A percentile compares a stretch with the other conserved stretches of the same genome.
These are phyloP conservation scores for Yamadazyma triangularis DNA, from an alignment of 1,139 yeast genomes.

Conservation along the genomic window DNA sequence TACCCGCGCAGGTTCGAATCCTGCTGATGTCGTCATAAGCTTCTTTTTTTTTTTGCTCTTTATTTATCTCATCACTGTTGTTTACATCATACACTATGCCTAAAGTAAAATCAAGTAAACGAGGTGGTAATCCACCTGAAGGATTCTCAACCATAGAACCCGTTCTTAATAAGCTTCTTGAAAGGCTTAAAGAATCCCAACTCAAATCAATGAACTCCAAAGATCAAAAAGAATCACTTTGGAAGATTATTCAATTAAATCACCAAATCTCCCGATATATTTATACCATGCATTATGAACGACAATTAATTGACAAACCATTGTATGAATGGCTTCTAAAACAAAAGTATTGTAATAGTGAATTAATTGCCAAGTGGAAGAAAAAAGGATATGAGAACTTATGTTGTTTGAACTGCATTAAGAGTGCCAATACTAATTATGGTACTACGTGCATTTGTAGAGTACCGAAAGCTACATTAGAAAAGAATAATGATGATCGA, in stretches of 20 bases:
- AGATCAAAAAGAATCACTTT: slow-evolving; percentile 53
- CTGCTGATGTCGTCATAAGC: slow-evolving; percentile 70
- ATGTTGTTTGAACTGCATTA: slow-evolving; percentile 81
- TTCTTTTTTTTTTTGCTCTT: slow-evolving; percentile 7
- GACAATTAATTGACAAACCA: slow-evolving; percentile 60
- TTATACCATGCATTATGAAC: slow-evolving; percentile 67
- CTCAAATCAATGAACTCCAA: slow-evolving; percentile 16
- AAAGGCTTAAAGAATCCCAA: slow-evolving; percentile 58
- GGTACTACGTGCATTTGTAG: slow-evolving; percentile 79
- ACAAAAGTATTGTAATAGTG: slow-evolving; percentile 63
- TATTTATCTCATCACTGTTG: neutral
- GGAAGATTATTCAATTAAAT: slow-evolving; percentile 67
- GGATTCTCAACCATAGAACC: slow-evolving; percentile 73
- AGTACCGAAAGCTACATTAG: slow-evolving; percentile 61
- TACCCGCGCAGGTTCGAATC: slow-evolving; percentile 90
- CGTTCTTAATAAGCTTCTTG: slow-evolving; percentile 59
- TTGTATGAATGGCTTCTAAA: slow-evolving; percentile 75
- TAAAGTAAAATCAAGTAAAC: slow-evolving; percentile 32
- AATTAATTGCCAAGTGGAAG: slow-evolving; percentile 85
- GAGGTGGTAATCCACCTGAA: slow-evolving; percentile 59
- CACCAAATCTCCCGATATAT: slow-evolving; percentile 78
- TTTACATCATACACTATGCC: slow-evolving; percentile 28
- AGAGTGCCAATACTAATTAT: slow-evolving; percentile 57
- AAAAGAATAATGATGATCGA: slow-evolving; percentile 31
- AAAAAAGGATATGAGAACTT: slow-evolving; percentile 84